Evolutionary conservation across 805 yeast species (phyloP), one percentile per base, ranked within the genome.

Genomic region (Myxozyma sirexii): DNA sequence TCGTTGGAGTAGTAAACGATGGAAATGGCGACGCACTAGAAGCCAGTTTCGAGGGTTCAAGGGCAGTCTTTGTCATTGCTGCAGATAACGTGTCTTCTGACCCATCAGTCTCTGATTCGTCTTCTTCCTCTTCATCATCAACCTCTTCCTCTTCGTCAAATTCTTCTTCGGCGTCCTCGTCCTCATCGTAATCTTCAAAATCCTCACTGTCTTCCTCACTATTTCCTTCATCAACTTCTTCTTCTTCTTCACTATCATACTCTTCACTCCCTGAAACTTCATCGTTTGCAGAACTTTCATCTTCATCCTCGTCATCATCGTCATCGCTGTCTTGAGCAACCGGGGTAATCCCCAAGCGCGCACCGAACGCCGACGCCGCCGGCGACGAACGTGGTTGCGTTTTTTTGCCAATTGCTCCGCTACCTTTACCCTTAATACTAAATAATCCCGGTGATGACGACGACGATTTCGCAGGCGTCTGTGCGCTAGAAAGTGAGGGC

Each of bases 41-140:
- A 12, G 27, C 39, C 2, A 21, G 47, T n/a, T 21, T 45, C 21
- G 58, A 65, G 24, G 41, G 61, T n/a, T 55, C 69, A 13, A 42
- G 26, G 31, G 35, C 45, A 2, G 48, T 48, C 17, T 57, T 31
- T 15, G 29, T 31, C 33, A 48, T 15, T 5, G 43, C n/a, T 12
- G 53, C 38, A 35, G 50, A 24, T 10, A 48, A 23, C 21, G 23
- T 42, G 21, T 52, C 62, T 12, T 47, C 46, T 33, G 33, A 29
- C 6, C 45, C 53, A 24, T 45, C 52, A 23, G 24, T 24, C 31
- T 46, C 53, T 31, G 39, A 23, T 5, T 31, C 57, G 1, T 45
- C 57, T 13, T 59, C 54, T 17, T 53, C 52, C 24, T 54, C 55
- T 8, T 21, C 45, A 10, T 45, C 55, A 24, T 44, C 61, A 24